Evolutionary conservation across 1,139 yeast genomes (phyloP).

Genomic region (Geotrichum restrictum): DNA sequence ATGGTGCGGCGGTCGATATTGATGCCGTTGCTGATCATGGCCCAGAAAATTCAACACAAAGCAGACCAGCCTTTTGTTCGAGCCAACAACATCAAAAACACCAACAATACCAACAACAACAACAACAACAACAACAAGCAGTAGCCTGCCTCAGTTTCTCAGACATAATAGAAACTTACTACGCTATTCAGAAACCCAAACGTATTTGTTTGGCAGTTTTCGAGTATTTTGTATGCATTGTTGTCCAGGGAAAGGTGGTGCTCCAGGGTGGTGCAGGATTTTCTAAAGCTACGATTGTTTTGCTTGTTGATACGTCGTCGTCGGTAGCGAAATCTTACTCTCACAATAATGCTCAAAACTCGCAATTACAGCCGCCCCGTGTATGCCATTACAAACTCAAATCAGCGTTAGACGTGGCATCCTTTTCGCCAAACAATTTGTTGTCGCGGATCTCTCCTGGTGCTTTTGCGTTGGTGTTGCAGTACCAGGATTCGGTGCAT

Average conservation of each 20-base stretch:
- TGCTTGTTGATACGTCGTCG: constrained; percentile 8
- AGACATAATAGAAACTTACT: neutral
- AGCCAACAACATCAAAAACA: too few species aligned
- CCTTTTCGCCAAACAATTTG: constrained; percentile 8
- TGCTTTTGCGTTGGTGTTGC: constrained; percentile 5
- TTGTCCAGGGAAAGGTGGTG: constrained; percentile 14
- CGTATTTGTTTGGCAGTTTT: constrained; percentile 2
- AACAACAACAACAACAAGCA: too few species aligned
- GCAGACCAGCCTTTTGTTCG: too few species aligned
- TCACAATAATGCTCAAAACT: too few species aligned
- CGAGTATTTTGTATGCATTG: neutral
- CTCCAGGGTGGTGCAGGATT: too few species aligned
- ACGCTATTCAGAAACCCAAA: neutral
- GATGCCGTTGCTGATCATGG: too few species aligned
- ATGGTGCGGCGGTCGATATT: neutral
- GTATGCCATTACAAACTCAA: constrained; percentile 9
- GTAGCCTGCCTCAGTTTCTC: constrained; percentile 3
- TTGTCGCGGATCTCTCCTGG: neutral
- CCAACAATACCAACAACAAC: too few species aligned
- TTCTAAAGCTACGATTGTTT: neutral
- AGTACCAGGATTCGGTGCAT: constrained; percentile 8
- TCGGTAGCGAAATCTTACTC: too few species aligned
- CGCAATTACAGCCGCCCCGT: too few species aligned
- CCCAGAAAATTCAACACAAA: too few species aligned
- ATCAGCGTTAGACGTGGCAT: constrained; percentile 1